Evolutionary conservation across 1,139 yeast genomes (phyloP), one percentile per base, ranked within the genome.

Genomic region (Kurtzmaniella quercitrusa): DNA sequence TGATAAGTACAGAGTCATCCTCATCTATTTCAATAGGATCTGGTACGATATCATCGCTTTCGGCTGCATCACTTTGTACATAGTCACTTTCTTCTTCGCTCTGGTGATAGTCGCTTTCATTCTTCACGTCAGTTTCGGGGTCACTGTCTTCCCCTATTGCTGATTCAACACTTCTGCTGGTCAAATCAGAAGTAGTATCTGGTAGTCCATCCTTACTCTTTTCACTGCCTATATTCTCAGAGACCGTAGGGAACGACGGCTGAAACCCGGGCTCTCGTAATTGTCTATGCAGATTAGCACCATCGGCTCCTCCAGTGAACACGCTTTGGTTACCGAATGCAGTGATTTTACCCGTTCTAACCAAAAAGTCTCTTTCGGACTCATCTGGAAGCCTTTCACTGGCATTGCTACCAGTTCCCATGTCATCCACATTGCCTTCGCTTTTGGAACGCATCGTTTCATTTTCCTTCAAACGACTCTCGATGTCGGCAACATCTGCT

Each of bases 311-410:
- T 40, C 58, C 63, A 37, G 58, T 65, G 50, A 87, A 87, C 4
- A 77, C 79, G 33, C 75, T 71, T 16, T 80, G 70, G 37, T 80
- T 81, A 10, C 97, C 95, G 68, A 93, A 93, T 0, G 98, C 98
- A 0, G 99, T 93, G 46, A 90, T 81, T 59, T 89, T 84, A 37
- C 99, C 99, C 0, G 91, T 91, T 50, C 98, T 72, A 0, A 93
- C 78, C 49, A 93, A 69, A 57, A 66, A 93, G 44, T 91, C 98
- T 46, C 79, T 79, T 54, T 86, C 88, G 0, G 87, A 65, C 57
- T 93, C 98, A 18, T 79, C 86, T 0, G 85, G 79, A 6, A 77
- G 67, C 47, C 62, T 63, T 17, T 55, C 68, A 21, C 40, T 51
- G 14, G 43, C 39, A 5, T 43, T 21, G 2, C 37, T 38, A 19